Base-by-base conservation (phyloP, 192 early-diverging fungal species). In the Coemansia sp. region DNA sequence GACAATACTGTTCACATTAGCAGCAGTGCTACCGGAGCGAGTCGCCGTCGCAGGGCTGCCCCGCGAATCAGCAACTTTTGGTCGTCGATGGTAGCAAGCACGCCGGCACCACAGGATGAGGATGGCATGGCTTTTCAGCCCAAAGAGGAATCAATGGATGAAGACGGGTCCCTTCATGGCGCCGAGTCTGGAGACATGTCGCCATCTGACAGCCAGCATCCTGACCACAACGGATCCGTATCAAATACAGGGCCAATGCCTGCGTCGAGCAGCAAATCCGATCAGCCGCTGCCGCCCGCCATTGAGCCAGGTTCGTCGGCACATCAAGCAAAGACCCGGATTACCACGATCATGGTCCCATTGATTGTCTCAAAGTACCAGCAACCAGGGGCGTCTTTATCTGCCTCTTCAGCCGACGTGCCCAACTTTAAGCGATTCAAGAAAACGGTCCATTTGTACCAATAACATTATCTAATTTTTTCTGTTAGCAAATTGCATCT, bases 371-470 rank as follows among this genome's bases (percentile, higher is more conserved):
- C 11, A 14, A 23, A 28, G 23, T 33, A 10, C 50, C 40, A 42
- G 38, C 30, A 22, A 5, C 5, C 30, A 32, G 11, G 5, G 5
- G 30, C 30, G 30, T 5, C 30, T 11, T 8, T 11, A 32, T 32
- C 5, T 32, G 30, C 30, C 11, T 32, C 19, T 1, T 40, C n/a
- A 8, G 32, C 19, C 1, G 32, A 34, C 3, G 18, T 15, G 18
- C 59, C 69, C 15, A 72, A 72, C 46, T 72, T 58, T 47, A 72
- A 72, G 54, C 54, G 53, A 26, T 72, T 72, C 41, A 55, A 44
- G 40, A 72, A 72, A 41, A 72, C 69, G 0, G 26, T 58, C 19
- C 69, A 72, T 20, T 36, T 30, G 8, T 72, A 65, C 32, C 58
- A 65, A 15, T 30, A 17, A 26, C 4, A 25, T 14, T 7, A 25